Evolutionary conservation across 164 flowering plant genomes (phyloP).

Genomic region (Vitis vinifera): DNA sequence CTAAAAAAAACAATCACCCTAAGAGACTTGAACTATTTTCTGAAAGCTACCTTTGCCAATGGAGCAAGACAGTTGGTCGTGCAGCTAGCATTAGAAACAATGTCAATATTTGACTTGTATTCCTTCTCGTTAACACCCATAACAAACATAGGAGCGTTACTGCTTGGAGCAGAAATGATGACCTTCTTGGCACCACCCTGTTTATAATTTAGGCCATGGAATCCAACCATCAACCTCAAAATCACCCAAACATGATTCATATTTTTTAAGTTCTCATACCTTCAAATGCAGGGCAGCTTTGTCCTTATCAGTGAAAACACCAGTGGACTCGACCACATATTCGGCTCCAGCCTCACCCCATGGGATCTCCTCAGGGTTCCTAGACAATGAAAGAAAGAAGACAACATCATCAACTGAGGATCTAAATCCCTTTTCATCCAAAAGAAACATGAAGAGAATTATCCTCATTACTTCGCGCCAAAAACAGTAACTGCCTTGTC

Average conservation of each 20-base stretch:
- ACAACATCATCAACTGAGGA: background rate
- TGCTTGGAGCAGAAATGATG: constrained; percentile 26
- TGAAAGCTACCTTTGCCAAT: constrained; percentile 56
- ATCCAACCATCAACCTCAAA: background rate
- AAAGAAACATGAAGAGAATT: background rate
- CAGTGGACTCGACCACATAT: constrained; percentile 34
- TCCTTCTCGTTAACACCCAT: constrained; percentile 32
- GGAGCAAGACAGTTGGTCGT: constrained; percentile 87
- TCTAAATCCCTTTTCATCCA: background rate
- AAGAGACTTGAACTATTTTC: background rate
- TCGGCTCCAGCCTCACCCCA: constrained; percentile 36
- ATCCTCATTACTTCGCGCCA: constrained; percentile 13
- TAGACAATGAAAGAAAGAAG: background rate
- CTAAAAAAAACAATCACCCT: no score
- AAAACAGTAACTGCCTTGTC: constrained; percentile 26
- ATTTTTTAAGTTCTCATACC: constrained; percentile 5
- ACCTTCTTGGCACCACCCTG: constrained; percentile 30
- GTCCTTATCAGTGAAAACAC: constrained; percentile 36
- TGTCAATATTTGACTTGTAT: constrained; percentile 22
- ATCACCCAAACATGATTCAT: background rate
- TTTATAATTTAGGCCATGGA: background rate
- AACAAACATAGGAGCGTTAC: constrained; percentile 29
- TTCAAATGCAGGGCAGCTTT: constrained; percentile 32
- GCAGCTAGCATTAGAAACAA: constrained; percentile 75
- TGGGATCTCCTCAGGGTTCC: constrained; percentile 41